phyloP scores from a whole-genome alignment of 768 basidiomycete species.

The Heimioporus sp. region DNA sequence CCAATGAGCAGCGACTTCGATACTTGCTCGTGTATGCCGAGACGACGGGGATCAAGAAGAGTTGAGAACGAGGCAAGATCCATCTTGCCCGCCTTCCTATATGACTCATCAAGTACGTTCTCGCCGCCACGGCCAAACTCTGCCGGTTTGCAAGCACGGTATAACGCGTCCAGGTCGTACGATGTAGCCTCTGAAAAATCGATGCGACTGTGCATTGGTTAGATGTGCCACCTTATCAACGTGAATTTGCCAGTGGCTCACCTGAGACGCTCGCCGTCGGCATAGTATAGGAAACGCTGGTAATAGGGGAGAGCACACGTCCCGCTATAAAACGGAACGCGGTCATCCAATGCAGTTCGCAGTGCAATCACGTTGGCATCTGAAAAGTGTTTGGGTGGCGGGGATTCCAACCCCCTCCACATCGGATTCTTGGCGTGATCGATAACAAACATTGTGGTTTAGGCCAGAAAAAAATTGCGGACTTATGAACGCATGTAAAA shows the following conservation, averaged over 20 bases:
- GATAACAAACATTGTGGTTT: too few relatives aligned
- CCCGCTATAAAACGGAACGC: too few relatives aligned
- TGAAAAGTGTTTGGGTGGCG: too few relatives aligned
- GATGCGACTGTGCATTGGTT: neutral
- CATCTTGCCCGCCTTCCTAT: conserved; percentile 47
- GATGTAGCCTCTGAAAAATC: neutral
- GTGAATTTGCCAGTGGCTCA: neutral
- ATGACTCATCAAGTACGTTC: conserved; percentile 43
- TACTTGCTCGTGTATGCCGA: conserved; percentile 21
- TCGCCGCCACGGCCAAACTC: conserved; percentile 37
- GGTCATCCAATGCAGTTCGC: too few relatives aligned
- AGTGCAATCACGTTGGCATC: too few relatives aligned
- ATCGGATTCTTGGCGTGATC: too few relatives aligned
- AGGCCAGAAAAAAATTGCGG: too few relatives aligned
- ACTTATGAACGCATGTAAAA: too few relatives aligned
- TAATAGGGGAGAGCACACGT: too few relatives aligned
- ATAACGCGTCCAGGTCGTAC: conserved; percentile 18
- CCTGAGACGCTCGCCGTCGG: neutral
- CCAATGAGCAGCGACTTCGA: conserved; percentile 25
- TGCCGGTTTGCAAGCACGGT: conserved; percentile 37
- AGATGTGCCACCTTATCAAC: neutral
- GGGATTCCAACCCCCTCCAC: too few relatives aligned
- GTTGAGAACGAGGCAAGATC: conserved; percentile 34
- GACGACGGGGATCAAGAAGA: conserved; percentile 27
- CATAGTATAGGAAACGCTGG: neutral